Conservation (phyloP, 2,329 filamentous ascomycete species). For the Diaporthe amygdali region DNA sequence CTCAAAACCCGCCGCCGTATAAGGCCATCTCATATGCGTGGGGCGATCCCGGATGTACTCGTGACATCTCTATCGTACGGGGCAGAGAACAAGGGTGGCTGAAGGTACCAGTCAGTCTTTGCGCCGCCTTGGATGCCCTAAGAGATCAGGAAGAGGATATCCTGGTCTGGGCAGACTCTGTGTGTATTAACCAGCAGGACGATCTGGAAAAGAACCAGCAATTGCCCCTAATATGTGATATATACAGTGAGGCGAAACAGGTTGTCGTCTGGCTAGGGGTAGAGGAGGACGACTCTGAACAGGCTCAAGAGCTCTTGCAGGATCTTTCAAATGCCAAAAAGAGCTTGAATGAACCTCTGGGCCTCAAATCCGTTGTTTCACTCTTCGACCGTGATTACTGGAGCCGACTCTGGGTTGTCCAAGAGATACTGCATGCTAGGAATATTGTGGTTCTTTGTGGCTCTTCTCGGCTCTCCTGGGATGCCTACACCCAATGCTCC, state of each 20-base stretch:
- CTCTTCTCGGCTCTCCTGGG: not conserved
- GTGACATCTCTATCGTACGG: not conserved
- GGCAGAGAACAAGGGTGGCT: not conserved
- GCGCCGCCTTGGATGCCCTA: not conserved
- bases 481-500: not conserved
- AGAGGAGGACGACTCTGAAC: not conserved
- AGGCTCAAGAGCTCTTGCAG: not conserved
- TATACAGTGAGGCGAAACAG: not conserved
- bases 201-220: not conserved
- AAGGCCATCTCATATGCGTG: slow-evolving; percentile 15
- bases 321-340: not conserved
- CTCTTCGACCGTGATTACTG: slow-evolving; percentile 9
- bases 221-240: not conserved
- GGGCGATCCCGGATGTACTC: not conserved
- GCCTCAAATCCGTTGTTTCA: not conserved
- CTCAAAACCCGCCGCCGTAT: not conserved
- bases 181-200: slow-evolving; percentile 14
- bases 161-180: slow-evolving; percentile 8
- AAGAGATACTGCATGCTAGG: not conserved
- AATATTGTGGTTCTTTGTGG: not conserved
- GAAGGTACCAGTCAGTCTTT: not conserved
- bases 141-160: not conserved
- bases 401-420: slow-evolving; percentile 6
- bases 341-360: not conserved
- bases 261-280: slow-evolving; percentile 2